phyloP scores from a whole-genome alignment of 495 filamentous ascomycete species.

The Aspergillus coremiiformis region DNA sequence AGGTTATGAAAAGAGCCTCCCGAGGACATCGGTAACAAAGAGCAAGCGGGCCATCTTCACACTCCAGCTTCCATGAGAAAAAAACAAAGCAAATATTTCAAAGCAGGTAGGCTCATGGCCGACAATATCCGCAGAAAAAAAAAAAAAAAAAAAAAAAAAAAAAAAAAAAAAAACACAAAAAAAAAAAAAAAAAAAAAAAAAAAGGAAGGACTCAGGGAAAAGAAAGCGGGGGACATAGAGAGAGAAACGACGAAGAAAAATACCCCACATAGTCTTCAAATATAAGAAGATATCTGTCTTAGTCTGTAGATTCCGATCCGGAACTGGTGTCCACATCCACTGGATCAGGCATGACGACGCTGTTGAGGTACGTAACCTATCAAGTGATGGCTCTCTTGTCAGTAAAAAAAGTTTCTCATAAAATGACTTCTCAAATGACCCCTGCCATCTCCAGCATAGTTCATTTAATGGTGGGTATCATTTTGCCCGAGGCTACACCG shows the following conservation, averaged over 20 bases:
- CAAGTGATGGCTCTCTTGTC: conserved; percentile 20
- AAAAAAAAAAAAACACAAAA: neutral
- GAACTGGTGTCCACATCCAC: conserved; percentile 4
- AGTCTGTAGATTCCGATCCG: conserved; percentile 12
- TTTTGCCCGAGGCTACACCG: conserved; percentile 18
- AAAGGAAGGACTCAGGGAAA: too few species aligned
- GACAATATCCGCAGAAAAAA: neutral
- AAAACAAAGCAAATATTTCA: neutral
- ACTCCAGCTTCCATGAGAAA: neutral
- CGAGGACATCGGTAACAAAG: neutral
- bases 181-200: neutral
- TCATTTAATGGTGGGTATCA: conserved; percentile 15
- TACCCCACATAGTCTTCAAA: conserved; percentile 1
- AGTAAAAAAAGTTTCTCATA: conserved; percentile 11
- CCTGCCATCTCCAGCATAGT: conserved; percentile 2
- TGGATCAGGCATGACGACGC: conserved; percentile 57
- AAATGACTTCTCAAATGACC: neutral
- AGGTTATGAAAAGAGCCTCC: neutral
- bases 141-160: neutral
- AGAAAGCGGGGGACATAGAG: neutral
- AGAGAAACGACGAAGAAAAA: conserved; percentile 6
- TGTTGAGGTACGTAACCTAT: conserved; percentile 56
- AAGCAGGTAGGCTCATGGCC: neutral
- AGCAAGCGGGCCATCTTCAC: neutral
- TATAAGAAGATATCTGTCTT: neutral